Conservation (phyloP, 768 basidiomycete species). For the Lentinula boryana region DNA sequence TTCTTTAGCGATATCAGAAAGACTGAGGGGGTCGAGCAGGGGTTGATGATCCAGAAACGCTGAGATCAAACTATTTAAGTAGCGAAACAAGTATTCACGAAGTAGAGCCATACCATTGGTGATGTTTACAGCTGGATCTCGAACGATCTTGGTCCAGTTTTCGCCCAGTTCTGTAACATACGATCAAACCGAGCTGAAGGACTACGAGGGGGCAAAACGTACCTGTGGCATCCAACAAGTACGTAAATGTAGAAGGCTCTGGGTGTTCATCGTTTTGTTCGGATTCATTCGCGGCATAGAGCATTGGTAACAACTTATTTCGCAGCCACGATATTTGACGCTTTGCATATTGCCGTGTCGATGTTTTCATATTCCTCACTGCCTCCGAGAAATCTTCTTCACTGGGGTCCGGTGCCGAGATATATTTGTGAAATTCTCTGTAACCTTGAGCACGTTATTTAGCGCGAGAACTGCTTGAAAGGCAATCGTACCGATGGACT, state of each 20-base stretch:
- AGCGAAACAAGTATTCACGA: too few relatives aligned
- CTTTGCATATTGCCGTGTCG: constrained; percentile 89
- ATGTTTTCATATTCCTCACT: constrained; percentile 74
- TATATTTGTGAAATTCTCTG: constrained; percentile 78
- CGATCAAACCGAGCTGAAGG: not conserved
- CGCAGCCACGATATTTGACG: constrained; percentile 89
- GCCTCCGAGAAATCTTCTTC: constrained; percentile 45
- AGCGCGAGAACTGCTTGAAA: not conserved
- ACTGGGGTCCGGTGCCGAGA: constrained; percentile 37
- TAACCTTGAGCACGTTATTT: constrained; percentile 53
- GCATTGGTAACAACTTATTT: constrained; percentile 79
- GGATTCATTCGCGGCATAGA: constrained; percentile 41
- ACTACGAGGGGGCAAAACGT: constrained; percentile 13
- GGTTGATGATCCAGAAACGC: constrained; percentile 46
- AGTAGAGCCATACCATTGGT: constrained; percentile 33
- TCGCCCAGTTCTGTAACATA: constrained; percentile 39
- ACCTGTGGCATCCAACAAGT: constrained; percentile 70
- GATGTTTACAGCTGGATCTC: constrained; percentile 41
- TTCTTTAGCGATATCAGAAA: constrained; percentile 49
- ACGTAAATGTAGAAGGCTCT: constrained; percentile 26
- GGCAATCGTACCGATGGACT: constrained; percentile 70
- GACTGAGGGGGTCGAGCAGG: constrained; percentile 50
- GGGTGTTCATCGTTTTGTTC: constrained; percentile 8
- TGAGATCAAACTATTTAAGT: constrained; percentile 17
- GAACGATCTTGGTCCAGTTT: constrained; percentile 54